Percentiles rank a stretch among this genome's conserved stretches.
Evolutionary conservation across 1,284 basidiomycete species (phyloP).

Genomic region (Tremellales sp.): DNA sequence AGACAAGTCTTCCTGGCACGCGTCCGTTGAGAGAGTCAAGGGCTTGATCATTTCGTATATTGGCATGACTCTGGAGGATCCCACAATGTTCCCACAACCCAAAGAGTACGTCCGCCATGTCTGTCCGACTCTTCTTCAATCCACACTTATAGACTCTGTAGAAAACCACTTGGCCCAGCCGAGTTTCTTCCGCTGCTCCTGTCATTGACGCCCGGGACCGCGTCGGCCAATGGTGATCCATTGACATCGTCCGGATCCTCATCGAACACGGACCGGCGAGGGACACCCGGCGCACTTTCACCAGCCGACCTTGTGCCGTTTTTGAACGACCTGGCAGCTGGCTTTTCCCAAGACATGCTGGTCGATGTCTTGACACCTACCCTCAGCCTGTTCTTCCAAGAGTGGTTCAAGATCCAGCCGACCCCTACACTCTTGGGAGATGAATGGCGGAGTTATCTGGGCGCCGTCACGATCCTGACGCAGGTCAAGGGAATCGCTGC

Average conservation of each 20-base stretch:
- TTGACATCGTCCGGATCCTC: constrained; percentile 47
- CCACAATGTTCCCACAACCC: constrained; percentile 88
- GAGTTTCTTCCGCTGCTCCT: constrained; percentile 75
- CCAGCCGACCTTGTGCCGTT: constrained; percentile 49
- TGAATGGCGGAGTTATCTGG: constrained; percentile 79
- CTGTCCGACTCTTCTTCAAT: neutral
- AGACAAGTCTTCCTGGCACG: constrained; percentile 61
- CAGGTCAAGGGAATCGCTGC: constrained; percentile 77
- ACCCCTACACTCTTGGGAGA: constrained; percentile 46
- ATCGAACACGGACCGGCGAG: neutral
- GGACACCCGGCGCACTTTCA: constrained; percentile 25
- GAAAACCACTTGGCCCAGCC: constrained; percentile 64
- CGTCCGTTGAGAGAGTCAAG: constrained; percentile 66
- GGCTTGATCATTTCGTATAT: constrained; percentile 83
- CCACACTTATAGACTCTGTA: constrained; percentile 36
- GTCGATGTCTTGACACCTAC: constrained; percentile 51
- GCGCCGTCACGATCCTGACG: constrained; percentile 74
- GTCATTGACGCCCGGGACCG: constrained; percentile 54
- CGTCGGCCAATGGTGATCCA: constrained; percentile 53
- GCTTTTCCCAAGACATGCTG: constrained; percentile 48
- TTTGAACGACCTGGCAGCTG: constrained; percentile 50
- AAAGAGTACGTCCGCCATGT: constrained; percentile 54
- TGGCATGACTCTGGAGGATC: constrained; percentile 84
- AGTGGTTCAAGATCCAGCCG: constrained; percentile 44
- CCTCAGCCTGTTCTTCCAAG: constrained; percentile 46